Base-by-base conservation (phyloP, 768 basidiomycete species). In the Leccinum uliginosum region DNA sequence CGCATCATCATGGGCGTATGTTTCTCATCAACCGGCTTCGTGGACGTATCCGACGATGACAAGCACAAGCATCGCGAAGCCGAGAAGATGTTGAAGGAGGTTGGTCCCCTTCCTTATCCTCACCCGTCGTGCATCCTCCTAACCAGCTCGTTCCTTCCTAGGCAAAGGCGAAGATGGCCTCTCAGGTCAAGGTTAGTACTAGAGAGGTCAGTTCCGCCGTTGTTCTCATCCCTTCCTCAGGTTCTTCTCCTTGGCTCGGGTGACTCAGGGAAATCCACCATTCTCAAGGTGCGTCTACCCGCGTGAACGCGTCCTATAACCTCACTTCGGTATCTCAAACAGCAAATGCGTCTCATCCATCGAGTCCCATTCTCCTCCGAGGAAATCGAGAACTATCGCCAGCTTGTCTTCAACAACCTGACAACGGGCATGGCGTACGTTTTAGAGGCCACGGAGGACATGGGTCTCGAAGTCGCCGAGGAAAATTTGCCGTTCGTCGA, bases 321-420 rank as follows among this genome's bases (percentile, higher is more conserved):
- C 54, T 65, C 47, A 62, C 46, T 14, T 24, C 8, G 6, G 17
- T 26, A 35, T 48, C 45, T 3, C 24, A 23, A 23, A 21, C 58
- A 94, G 89, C 94, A 98, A 87, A 98, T 98, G 95, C 86, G 94
- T 38, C 78, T 97, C 38, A 97, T 99, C 50, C 95, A 98, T 73
- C 82, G 84, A 57, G 77, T 92, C 1, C 87, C 91, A 0, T 99
- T 97, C 74, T 82, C 86, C 0, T 51, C 81, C 0, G 81, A 84
- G 64, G 97, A 98, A 71, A 80, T 90, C 38, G 95, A 98, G 72
- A 83, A 80, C 15, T 97, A 89, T 65, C 86, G 95, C 2, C 95
- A 96, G 65, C 84, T 97, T 46, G 86, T 94, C 10, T 99, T 96
- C 71, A 87, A 88, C 66, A 98, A 99, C 73, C 74, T 99, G 29